Conservation (phyloP, 2,329 filamentous ascomycete species). For the Pezicula neosporulosa region DNA sequence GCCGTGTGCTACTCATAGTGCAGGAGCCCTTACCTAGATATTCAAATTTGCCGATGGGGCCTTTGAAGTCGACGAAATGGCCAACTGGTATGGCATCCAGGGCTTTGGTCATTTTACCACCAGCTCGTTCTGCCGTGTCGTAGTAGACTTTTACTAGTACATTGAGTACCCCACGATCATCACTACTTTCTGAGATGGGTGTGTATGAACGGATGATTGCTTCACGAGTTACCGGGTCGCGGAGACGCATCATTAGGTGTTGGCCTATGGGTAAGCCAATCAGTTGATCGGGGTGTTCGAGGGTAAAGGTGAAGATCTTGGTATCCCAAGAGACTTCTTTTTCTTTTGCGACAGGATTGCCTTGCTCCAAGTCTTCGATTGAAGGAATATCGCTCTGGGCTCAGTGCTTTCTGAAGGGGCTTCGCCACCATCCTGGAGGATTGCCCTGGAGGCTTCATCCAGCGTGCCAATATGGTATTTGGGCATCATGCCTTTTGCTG, state of each 20-base stretch:
- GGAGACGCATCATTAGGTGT: constrained; percentile 80
- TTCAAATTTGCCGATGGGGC: constrained; percentile 81
- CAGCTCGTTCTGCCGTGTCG: constrained; percentile 50
- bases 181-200: constrained; percentile 64
- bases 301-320: constrained; percentile 74
- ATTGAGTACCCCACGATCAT: constrained; percentile 62
- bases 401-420: constrained; percentile 33
- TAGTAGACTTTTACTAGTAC: constrained; percentile 83
- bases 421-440: constrained; percentile 45
- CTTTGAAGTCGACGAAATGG: constrained; percentile 78
- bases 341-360: constrained; percentile 66
- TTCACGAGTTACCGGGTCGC: constrained; percentile 66
- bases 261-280: constrained; percentile 81
- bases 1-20: constrained; percentile 51
- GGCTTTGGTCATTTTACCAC: constrained; percentile 79
- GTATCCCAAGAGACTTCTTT: constrained; percentile 72
- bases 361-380: constrained; percentile 70
- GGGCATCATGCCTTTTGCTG: constrained; percentile 86
- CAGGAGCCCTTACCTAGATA: constrained; percentile 69
- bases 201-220: constrained; percentile 85
- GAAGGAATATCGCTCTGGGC: constrained; percentile 63
- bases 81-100: constrained; percentile 71
- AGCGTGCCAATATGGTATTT: constrained; percentile 81
- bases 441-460: constrained; percentile 52
- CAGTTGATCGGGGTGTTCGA: constrained; percentile 66